Conservation (phyloP, 371 early-diverging fungal species). For the Smittium culicis region DNA sequence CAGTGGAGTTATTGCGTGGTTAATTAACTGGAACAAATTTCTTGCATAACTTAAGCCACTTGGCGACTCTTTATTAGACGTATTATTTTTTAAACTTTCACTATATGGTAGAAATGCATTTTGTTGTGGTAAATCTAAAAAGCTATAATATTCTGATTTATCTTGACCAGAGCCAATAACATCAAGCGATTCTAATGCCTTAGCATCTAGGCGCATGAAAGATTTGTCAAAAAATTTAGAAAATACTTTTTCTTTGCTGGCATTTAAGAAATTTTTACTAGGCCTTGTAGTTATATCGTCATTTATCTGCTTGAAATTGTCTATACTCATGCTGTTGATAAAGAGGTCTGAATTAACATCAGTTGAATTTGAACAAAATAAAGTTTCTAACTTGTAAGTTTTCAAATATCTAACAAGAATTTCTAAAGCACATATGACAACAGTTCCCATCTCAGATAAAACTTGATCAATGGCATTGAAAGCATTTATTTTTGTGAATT, state of each 20-base stretch:
- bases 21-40: conserved; percentile 2
- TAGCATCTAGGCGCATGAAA: conserved; percentile 61
- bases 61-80: background rate
- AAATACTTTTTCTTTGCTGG: conserved; percentile 34
- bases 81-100: too few relatives aligned
- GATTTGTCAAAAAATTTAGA: conserved; percentile 46
- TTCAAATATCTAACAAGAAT: conserved; percentile 16
- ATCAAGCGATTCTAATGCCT: conserved; percentile 34
- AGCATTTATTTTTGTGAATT: background rate
- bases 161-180: conserved; percentile 13
- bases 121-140: too few relatives aligned
- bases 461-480: conserved; percentile 6
- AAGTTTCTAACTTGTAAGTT: conserved; percentile 17
- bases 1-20: conserved; percentile 7
- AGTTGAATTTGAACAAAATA: conserved; percentile 3
- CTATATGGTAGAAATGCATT: too few relatives aligned
- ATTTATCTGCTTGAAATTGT: background rate
- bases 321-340: background rate
- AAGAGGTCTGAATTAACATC: background rate
- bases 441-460: background rate
- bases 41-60: background rate
- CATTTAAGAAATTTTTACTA: too few relatives aligned
- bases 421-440: conserved; percentile 16
- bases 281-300: background rate
- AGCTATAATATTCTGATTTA: conserved; percentile 7